phyloP scores from a whole-genome alignment of 1,284 basidiomycete genomes.

The Melanopsichium pennsylvanicum region DNA sequence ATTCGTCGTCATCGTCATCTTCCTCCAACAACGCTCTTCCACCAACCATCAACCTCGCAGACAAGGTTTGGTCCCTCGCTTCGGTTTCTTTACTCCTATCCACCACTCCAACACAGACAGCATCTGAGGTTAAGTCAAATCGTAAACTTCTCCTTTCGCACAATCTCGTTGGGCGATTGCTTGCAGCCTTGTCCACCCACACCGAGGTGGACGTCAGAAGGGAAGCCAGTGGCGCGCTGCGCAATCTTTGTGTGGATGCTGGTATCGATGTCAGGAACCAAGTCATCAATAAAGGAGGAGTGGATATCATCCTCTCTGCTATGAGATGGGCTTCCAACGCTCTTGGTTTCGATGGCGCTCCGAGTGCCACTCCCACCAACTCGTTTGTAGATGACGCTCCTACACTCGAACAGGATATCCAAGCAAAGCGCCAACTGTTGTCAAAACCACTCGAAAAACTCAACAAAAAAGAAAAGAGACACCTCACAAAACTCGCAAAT shows the following conservation, averaged over 20 bases:
- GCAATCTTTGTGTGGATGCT: slow-evolving; percentile 62
- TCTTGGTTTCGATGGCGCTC: slow-evolving; percentile 31
- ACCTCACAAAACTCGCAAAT: slow-evolving; percentile 54
- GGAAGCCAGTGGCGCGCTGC: slow-evolving; percentile 62
- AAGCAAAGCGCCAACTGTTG: slow-evolving; percentile 29
- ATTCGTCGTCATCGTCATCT: slow-evolving; percentile 1
- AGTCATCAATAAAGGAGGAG: slow-evolving; percentile 51
- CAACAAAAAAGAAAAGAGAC: slow-evolving; percentile 64
- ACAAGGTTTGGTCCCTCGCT: slow-evolving; percentile 62
- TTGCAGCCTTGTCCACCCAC: slow-evolving; percentile 50
- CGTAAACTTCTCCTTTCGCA: slow-evolving; percentile 42
- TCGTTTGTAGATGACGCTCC: slow-evolving; percentile 34
- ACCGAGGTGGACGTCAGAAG: slow-evolving; percentile 53
- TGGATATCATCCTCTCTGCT: slow-evolving; percentile 39
- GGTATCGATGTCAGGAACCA: slow-evolving; percentile 46
- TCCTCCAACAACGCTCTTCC: too few relatives aligned
- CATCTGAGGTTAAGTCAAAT: slow-evolving; percentile 47
- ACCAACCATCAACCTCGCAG: slow-evolving; percentile 43
- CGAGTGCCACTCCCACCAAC: slow-evolving; percentile 6
- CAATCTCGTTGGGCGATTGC: slow-evolving; percentile 50
- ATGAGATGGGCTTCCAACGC: slow-evolving; percentile 52
- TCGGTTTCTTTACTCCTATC: slow-evolving; percentile 54
- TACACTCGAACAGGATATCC: slow-evolving; percentile 34
- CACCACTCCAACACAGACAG: slow-evolving; percentile 30
- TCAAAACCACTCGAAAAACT: slow-evolving; percentile 60